phyloP scores from a whole-genome alignment of 2,329 filamentous ascomycete genomes.

The Cladosporium colombiae region DNA sequence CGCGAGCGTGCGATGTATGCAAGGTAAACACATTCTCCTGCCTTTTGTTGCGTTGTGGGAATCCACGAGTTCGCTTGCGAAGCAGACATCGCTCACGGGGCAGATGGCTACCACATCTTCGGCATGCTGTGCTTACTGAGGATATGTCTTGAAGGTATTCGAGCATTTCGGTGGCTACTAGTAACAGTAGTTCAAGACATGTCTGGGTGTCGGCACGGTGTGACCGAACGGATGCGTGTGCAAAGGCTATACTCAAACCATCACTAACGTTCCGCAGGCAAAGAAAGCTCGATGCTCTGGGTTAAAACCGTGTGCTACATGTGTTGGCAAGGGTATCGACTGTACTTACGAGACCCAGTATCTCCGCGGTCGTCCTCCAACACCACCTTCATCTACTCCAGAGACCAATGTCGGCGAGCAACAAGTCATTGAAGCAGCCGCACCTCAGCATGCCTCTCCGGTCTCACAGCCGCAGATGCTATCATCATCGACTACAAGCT shows the following conservation, averaged over 20 bases:
- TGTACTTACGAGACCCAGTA: slow-evolving; percentile 53
- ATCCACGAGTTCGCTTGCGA: background rate
- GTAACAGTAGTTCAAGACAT: too few relatives aligned
- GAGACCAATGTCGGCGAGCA: background rate
- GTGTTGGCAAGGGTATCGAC: slow-evolving; percentile 28
- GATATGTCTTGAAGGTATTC: too few relatives aligned
- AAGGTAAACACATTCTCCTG: slow-evolving; percentile 2
- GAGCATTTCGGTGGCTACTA: too few relatives aligned
- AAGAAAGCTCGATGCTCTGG: slow-evolving; percentile 43
- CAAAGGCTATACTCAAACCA: background rate
- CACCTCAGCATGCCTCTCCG: background rate
- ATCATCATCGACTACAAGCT: background rate
- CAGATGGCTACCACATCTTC: too few relatives aligned
- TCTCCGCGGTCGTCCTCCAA: slow-evolving; percentile 46
- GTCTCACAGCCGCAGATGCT: background rate
- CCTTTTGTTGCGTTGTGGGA: background rate
- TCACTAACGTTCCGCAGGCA: slow-evolving; percentile 3
- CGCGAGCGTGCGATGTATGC: slow-evolving; percentile 16
- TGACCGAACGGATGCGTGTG: too few relatives aligned
- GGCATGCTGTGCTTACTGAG: too few relatives aligned
- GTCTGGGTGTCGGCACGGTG: too few relatives aligned
- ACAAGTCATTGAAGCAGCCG: background rate
- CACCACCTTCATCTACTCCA: slow-evolving; percentile 34
- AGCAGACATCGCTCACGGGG: background rate
- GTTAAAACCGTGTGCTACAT: slow-evolving; percentile 39